Base-by-base conservation (phyloP, 2,329 filamentous ascomycete genomes). In the Aspergillus sp. region DNA sequence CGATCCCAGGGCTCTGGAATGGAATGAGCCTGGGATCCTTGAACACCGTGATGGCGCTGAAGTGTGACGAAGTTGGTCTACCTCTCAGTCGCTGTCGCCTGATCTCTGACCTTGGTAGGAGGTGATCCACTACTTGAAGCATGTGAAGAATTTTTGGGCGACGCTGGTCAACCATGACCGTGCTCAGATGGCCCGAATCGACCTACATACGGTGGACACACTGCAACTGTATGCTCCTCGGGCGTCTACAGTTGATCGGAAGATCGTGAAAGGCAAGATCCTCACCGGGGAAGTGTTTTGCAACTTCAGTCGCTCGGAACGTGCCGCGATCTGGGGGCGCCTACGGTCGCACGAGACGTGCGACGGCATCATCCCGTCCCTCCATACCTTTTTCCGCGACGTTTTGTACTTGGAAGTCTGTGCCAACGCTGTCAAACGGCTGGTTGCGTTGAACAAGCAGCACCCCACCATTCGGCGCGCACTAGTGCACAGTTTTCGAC, bases 361-460 rank as follows among this genome's bases (percentile, higher is more conserved):
- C 23, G 23, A 45, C 43, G 43, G 43, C 32, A 34, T 74, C 3
- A 65, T 74, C 47, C 69, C 65, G 5, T 73, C 65, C 31, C 64
- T 75, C 20, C 61, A 64, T 50, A 69, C 56, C 32, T 74, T 75
- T 56, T 75, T 75, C 53, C 53, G 69, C 46, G 66, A 75, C 50
- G 53, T 73, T 10, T 67, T 64, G 43, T 73, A 69, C 50, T 52
- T 74, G 5, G 57, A 67, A 58, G 53, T 46, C 20, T 63, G 57
- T 38, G 58, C 61, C 19, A 47, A 68, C 47, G 59, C 47, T 44
- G 47, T 71, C 32, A 69, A 71, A 56, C 57, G 53, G 51, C 60
- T 71, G n/a, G 34, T 50, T 16, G 13, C 31, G 17, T 42, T 51
- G 21, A 46, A 51, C 49, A 51, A 46, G 43, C 16, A 51, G 19